Conservation (phyloP, 2,329 filamentous ascomycete genomes). For the Biscogniauxia mediterranea region DNA sequence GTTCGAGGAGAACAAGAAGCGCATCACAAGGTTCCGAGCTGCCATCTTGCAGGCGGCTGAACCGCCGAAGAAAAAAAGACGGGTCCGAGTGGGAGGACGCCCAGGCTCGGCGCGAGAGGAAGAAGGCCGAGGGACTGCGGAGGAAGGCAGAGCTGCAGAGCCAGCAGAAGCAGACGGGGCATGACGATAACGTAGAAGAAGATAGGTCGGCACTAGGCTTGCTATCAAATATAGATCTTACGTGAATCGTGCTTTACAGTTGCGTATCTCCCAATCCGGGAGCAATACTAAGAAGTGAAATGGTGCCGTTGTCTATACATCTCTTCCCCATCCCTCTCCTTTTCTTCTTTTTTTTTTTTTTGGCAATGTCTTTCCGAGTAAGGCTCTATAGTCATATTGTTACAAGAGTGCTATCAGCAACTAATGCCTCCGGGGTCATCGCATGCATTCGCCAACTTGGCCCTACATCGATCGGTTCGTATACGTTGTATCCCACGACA, state of each 20-base stretch:
- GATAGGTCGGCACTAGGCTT: constrained; percentile 16
- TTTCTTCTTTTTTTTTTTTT: too few species aligned
- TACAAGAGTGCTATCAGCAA: background rate
- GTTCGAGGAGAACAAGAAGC: constrained; percentile 66
- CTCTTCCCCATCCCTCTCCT: background rate
- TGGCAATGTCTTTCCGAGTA: background rate
- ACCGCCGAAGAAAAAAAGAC: constrained; percentile 28
- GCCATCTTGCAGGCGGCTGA: constrained; percentile 43
- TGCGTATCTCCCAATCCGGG: background rate
- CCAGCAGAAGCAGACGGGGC: constrained; percentile 13
- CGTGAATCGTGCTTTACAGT: constrained; percentile 13
- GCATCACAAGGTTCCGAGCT: constrained; percentile 63
- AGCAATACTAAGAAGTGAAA: background rate
- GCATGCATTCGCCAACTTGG: background rate
- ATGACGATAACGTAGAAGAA: constrained; percentile 17
- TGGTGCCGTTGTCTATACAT: background rate
- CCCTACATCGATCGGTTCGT: background rate
- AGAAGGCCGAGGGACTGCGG: constrained; percentile 56
- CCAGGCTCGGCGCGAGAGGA: constrained; percentile 50
- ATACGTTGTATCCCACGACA: background rate
- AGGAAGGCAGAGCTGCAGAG: constrained; percentile 44
- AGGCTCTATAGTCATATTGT: background rate
- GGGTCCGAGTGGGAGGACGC: constrained; percentile 56
- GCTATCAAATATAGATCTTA: constrained; percentile 24
- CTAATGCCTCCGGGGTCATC: background rate